phyloP scores from a whole-genome alignment of 2,329 filamentous ascomycete genomes.

The Juglanconis juglandina region DNA sequence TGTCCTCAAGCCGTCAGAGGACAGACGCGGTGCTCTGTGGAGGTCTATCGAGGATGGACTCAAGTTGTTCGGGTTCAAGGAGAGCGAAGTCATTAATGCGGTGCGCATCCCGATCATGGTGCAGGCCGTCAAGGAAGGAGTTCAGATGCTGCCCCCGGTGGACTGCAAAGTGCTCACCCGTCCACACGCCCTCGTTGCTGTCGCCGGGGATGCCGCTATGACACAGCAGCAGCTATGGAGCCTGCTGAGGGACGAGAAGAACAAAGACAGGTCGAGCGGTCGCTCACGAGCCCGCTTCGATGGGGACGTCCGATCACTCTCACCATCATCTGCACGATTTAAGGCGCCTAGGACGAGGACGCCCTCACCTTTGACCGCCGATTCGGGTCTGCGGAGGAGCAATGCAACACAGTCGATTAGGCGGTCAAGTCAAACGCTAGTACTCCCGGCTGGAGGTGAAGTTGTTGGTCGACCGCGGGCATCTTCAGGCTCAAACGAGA shows the following conservation, averaged over 20 bases:
- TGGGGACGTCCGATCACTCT: background rate
- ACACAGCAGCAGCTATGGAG: slow-evolving; percentile 31
- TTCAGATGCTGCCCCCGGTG: slow-evolving; percentile 25
- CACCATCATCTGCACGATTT: background rate
- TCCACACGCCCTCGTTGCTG: slow-evolving; percentile 30
- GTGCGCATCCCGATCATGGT: slow-evolving; percentile 35
- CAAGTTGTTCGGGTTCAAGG: slow-evolving; percentile 35
- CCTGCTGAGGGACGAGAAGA: slow-evolving; percentile 23
- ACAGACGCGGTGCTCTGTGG: slow-evolving; percentile 29
- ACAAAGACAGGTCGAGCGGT: background rate
- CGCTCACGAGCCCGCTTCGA: background rate
- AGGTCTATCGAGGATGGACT: slow-evolving; percentile 32
- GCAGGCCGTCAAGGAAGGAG: slow-evolving; percentile 31
- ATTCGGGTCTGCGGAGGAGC: background rate
- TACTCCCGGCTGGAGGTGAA: background rate
- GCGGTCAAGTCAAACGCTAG: background rate
- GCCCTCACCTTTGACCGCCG: background rate
- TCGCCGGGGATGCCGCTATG: slow-evolving; percentile 35
- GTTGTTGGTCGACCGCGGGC: background rate
- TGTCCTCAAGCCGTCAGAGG: slow-evolving; percentile 31
- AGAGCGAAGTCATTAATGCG: slow-evolving; percentile 33
- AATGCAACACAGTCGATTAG: background rate
- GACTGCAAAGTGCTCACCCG: slow-evolving; percentile 26
- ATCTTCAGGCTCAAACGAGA: background rate
- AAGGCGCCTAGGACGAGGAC: background rate